A percentile compares a stretch with the other conserved stretches of the same genome.
Conservation (phyloP, 305 asterid species). For the Solanum hybrid region DNA sequence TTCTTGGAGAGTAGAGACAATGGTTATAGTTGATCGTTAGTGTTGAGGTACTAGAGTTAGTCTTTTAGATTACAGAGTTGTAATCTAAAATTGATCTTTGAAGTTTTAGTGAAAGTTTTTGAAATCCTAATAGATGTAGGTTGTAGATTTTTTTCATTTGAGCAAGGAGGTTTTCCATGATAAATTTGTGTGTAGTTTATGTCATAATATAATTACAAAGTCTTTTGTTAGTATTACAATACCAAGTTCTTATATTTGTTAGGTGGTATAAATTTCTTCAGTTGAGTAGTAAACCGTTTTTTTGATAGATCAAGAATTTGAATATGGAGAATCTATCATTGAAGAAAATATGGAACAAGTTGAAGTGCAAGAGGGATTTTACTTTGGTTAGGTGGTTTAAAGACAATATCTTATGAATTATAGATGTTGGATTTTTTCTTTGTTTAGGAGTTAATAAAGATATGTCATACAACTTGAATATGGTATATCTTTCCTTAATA, state of each 20-base stretch:
- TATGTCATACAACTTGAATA: not conserved
- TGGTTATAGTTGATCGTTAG: not conserved
- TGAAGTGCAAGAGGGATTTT: not conserved
- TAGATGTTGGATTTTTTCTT: not conserved
- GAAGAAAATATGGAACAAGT: not conserved
- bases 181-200: not conserved
- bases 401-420: no score
- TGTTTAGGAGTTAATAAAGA: no score
- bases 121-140: not conserved
- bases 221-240: no score
- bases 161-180: not conserved
- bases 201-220: not conserved
- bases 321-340: not conserved
- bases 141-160: not conserved
- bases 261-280: not conserved
- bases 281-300: not conserved
- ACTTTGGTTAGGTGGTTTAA: not conserved
- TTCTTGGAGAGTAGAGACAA: not conserved
- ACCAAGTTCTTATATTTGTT: not conserved
- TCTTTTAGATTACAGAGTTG: not conserved
- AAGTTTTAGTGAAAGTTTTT: no score
- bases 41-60: not conserved
- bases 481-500: not conserved
- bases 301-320: not conserved
- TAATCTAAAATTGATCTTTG: no score